phyloP scores from a whole-genome alignment of 75 land plant genomes.

The Adiantum capillusveneris region DNA sequence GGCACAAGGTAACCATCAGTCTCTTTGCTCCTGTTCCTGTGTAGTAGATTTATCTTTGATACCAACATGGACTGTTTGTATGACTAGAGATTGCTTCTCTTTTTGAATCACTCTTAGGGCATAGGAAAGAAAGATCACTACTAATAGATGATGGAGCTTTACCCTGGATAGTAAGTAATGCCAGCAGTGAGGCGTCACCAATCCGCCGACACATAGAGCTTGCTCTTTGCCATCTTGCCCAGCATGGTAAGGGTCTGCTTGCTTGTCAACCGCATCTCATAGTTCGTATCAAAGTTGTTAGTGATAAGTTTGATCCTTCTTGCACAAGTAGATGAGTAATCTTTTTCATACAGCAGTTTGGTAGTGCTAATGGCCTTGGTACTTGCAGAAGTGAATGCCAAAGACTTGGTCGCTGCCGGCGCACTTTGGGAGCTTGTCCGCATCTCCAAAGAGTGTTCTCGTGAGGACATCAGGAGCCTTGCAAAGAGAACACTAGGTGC shows the following conservation, averaged over 20 bases:
- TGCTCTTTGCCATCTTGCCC: constrained; percentile 84
- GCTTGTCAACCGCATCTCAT: too few species aligned
- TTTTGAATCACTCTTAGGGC: constrained; percentile 40
- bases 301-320: background rate
- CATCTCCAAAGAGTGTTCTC: constrained; percentile 74
- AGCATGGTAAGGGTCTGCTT: constrained; percentile 43
- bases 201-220: constrained; percentile 79
- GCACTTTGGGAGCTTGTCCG: constrained; percentile 93
- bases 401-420: constrained; percentile 81
- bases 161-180: constrained; percentile 84
- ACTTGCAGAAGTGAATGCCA: constrained; percentile 73
- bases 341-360: too few species aligned
- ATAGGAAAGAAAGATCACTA: constrained; percentile 44
- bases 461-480: constrained; percentile 87
- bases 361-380: background rate
- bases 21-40: too few species aligned
- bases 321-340: background rate
- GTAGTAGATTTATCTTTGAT: too few species aligned
- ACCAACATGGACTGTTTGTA: too few species aligned
- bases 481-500: constrained; percentile 68
- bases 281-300: background rate
- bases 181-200: constrained; percentile 69
- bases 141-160: constrained; percentile 83
- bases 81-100: too few species aligned
- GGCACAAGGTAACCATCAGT: constrained; percentile 34